Percentiles rank a stretch among this genome's conserved stretches.
Evolutionary conservation across 345 rosid genomes (phyloP).

Genomic region (Cochlearia excelsa): DNA sequence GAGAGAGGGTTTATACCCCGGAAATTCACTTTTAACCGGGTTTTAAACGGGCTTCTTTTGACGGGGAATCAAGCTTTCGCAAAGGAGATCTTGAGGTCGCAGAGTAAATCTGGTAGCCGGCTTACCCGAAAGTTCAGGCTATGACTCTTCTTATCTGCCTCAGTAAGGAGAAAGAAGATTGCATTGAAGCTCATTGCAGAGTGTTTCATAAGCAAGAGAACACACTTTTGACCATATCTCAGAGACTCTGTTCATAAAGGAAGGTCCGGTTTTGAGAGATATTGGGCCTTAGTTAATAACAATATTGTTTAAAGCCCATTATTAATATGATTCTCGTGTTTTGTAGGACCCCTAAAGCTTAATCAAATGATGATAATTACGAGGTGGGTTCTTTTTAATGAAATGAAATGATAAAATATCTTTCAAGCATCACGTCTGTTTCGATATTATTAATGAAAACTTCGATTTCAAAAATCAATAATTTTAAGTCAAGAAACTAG

Average conservation of each 20-base stretch:
- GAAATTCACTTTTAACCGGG: slow-evolving; percentile 66
- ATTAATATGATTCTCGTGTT: too few species aligned
- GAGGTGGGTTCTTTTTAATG: too few species aligned
- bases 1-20: slow-evolving; percentile 86
- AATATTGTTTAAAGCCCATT: too few species aligned
- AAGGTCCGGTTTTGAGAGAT: too few species aligned
- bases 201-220: too few species aligned
- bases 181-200: slow-evolving; percentile 5
- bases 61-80: slow-evolving; percentile 84
- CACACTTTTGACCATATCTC: too few species aligned
- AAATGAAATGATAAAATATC: slow-evolving; percentile 6
- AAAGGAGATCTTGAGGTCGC: slow-evolving; percentile 66
- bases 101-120: slow-evolving; percentile 55
- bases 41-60: slow-evolving; percentile 75
- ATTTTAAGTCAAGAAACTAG: slow-evolving; percentile 1
- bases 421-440: slow-evolving; percentile 2
- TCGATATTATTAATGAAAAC: background rate
- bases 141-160: slow-evolving; percentile 30
- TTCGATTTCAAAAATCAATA: slow-evolving; percentile 14
- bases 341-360: too few species aligned
- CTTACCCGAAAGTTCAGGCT: slow-evolving; percentile 51
- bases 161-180: background rate
- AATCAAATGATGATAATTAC: too few species aligned
- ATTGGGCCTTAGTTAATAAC: too few species aligned
- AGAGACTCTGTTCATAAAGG: too few species aligned